phyloP scores from a whole-genome alignment of 345 rosid species.

The Pelargonium nanum region DNA sequence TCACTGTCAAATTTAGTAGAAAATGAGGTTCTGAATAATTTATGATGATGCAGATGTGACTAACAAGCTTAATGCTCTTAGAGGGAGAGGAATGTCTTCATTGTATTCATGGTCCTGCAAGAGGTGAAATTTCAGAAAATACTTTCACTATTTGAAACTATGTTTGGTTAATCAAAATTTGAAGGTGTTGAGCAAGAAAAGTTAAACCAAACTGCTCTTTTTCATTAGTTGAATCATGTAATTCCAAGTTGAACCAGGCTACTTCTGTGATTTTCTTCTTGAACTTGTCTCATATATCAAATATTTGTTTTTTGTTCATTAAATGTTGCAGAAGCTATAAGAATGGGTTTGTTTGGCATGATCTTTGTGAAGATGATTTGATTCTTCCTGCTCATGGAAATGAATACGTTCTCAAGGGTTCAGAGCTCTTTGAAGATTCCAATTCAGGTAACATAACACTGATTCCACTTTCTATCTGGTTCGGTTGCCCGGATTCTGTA shows the following conservation, averaged over 20 bases:
- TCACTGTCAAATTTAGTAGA: too few relatives aligned
- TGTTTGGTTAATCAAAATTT: background rate
- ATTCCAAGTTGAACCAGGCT: background rate
- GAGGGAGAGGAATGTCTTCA: constrained; percentile 93
- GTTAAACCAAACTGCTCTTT: too few relatives aligned
- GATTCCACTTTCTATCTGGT: background rate
- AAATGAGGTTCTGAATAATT: background rate
- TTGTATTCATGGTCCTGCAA: constrained; percentile 92
- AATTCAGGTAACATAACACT: constrained; percentile 38
- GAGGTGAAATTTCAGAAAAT: constrained; percentile 29
- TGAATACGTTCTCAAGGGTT: constrained; percentile 92
- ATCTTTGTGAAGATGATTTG: constrained; percentile 70
- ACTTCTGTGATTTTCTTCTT: background rate
- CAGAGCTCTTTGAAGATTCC: constrained; percentile 71
- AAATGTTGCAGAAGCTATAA: constrained; percentile 66
- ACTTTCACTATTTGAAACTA: background rate
- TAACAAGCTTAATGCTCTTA: constrained; percentile 71
- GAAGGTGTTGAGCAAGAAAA: background rate
- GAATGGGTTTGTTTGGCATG: constrained; percentile 98
- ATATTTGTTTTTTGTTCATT: background rate
- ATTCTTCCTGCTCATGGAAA: constrained; percentile 80
- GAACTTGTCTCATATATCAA: too few relatives aligned
- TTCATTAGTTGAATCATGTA: too few relatives aligned
- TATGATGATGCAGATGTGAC: constrained; percentile 49
- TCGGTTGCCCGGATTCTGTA: background rate